Conservation (phyloP, 2,329 filamentous ascomycete species). For the Neospermospora avenae region DNA sequence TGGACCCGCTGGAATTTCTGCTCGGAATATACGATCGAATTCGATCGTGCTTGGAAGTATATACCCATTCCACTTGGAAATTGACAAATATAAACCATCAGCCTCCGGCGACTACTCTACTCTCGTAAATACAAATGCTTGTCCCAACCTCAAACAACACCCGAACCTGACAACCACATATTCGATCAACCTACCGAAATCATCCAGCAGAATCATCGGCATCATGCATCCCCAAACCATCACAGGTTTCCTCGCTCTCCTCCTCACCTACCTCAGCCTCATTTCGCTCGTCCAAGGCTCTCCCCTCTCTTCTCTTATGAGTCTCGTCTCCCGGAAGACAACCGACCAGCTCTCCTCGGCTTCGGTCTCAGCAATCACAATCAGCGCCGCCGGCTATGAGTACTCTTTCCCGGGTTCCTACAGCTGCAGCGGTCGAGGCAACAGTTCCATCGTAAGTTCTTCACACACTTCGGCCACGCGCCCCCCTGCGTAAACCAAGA, state of each 20-base stretch:
- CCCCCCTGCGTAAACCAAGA: background rate
- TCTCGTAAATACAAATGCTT: too few relatives aligned
- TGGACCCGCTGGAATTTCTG: too few relatives aligned
- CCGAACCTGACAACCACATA: background rate
- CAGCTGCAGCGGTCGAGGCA: background rate
- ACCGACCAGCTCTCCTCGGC: background rate
- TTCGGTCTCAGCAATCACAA: background rate
- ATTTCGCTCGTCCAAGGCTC: background rate
- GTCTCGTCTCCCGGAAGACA: background rate
- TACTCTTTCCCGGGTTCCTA: background rate
- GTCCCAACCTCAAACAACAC: background rate
- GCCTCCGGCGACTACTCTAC: too few relatives aligned
- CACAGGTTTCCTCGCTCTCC: background rate
- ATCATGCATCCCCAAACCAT: background rate
- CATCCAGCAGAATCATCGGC: background rate
- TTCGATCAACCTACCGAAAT: background rate
- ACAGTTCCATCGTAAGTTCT: background rate
- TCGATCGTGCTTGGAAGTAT: too few relatives aligned
- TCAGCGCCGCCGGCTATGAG: background rate
- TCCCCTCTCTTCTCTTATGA: background rate
- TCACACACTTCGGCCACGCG: background rate
- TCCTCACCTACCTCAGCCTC: background rate
- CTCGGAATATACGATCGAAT: too few relatives aligned
- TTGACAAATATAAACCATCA: too few relatives aligned
- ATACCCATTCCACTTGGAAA: too few relatives aligned